Conservation (phyloP, 2,329 filamentous ascomycete genomes). For the Sclerotinia subarctica region DNA sequence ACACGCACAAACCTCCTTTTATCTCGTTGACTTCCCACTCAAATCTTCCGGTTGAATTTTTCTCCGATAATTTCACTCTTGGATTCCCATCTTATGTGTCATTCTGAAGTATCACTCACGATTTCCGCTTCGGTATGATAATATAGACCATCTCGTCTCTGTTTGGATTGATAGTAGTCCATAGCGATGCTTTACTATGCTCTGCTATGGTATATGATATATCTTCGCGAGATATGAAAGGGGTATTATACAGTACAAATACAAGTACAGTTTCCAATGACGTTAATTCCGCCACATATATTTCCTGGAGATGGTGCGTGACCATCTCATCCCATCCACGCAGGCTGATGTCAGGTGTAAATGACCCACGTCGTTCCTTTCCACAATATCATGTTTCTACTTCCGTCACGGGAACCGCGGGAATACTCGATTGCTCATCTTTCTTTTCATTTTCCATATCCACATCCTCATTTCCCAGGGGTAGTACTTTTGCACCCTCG, state of each 20-base stretch:
- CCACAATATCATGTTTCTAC: not conserved
- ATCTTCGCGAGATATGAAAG: conserved; percentile 1
- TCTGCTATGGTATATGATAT: not conserved
- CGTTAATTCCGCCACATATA: conserved; percentile 20
- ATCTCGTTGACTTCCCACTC: not conserved
- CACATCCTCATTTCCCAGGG: not conserved
- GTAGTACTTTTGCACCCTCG: conserved; percentile 22
- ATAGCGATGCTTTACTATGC: not conserved
- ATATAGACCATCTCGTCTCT: not conserved
- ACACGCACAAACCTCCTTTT: not conserved
- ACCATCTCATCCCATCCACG: not conserved
- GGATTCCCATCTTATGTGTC: not conserved
- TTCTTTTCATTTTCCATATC: conserved; percentile 11
- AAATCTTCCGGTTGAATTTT: not conserved
- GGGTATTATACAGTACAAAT: conserved; percentile 15
- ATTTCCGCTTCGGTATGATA: not conserved
- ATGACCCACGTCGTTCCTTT: not conserved
- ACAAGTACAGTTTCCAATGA: conserved; percentile 20
- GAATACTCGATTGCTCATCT: not conserved
- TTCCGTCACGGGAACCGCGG: not conserved
- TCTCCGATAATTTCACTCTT: not conserved
- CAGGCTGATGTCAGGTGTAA: not conserved
- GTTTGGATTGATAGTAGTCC: not conserved
- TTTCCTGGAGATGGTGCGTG: not conserved
- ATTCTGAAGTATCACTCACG: not conserved